Evolutionary conservation across 2,329 filamentous ascomycete species (phyloP), one percentile per base, ranked within the genome.

Genomic region (Phoma sp.): DNA sequence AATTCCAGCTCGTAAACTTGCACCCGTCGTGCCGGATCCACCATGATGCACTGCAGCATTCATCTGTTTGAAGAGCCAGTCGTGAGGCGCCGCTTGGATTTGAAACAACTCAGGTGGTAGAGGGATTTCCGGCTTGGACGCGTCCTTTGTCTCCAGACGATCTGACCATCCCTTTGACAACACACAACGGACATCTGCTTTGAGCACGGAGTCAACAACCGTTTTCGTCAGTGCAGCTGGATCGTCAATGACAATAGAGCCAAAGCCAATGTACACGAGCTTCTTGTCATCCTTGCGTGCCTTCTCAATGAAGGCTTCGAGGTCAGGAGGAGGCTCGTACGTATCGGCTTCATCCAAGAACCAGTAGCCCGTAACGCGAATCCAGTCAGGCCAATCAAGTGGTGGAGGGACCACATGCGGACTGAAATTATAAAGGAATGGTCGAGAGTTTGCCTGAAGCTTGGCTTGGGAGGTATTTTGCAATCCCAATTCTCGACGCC

Each of bases 161-260:
- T 98, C 93, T 2, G 92, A 97, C 95, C 95, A 99, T 27, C 95
- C 95, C 74, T 98, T 98, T 39, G 91, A 96, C 8, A 99, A 79
- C 57, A 99, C 92, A 72, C 95, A 98, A 57, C 93, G 88, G 4
- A 99, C 92, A 66, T 96, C 95, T 2, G 95, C 91, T 73, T 93
- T 96, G 43, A 88, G 77, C 0, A 99, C 93, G 0, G 92, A 93
- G 57, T 96, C 91, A 35, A 98, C 88, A 5, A 99, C 90, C n/a
- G 93, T 93, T 65, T 89, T 86, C 6, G 93, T 98, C 78, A 99
- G 85, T 61, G 91, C 91, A 52, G 85, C 87, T 3, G 93, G 91
- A 69, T 99, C 91, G 2, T 89, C 87, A 27, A 99, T 93, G 18
- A 97, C 91, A 61, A 99, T 96, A 4, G 92, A 96, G 2, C 95